These are phyloP conservation scores for Solanum chiquidenum DNA, from an alignment of 257 asterid species.

Conservation along the genomic window DNA sequence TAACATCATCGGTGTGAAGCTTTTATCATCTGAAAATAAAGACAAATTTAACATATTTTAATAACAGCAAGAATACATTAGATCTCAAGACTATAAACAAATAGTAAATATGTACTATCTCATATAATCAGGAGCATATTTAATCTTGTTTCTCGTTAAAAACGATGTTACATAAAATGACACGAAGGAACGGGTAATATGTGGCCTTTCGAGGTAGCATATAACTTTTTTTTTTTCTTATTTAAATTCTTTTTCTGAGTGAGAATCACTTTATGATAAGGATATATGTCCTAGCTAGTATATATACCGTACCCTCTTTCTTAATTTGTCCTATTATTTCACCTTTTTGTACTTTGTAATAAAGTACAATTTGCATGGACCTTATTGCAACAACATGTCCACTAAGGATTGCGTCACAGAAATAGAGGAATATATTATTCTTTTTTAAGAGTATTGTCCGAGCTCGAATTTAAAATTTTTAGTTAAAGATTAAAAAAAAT, in stretches of 20 bases:
- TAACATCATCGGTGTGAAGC: neutral
- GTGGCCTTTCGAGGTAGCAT: neutral
- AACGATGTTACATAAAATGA: neutral
- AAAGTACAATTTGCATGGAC: neutral
- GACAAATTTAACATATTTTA: neutral
- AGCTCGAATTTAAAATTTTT: no score
- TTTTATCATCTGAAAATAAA: neutral
- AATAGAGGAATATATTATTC: neutral
- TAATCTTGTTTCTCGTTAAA: neutral
- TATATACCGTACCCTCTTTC: neutral
- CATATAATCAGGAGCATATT: neutral
- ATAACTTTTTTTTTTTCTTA: neutral
- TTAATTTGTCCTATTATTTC: neutral
- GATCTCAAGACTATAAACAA: neutral
- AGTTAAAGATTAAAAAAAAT: no score
- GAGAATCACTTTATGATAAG: neutral
- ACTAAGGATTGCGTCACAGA: neutral
- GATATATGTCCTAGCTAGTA: neutral
- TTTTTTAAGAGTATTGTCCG: no score
- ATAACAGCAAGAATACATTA: neutral
- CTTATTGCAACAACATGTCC: neutral
- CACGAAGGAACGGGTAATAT: neutral
- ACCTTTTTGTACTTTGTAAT: neutral
- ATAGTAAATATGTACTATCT: neutral
- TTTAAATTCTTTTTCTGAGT: neutral